Evolutionary conservation across 169 alveolate species (phyloP), one percentile per base, ranked within the genome.

Genomic region (Pseudocohnilembus persalinus): DNA sequence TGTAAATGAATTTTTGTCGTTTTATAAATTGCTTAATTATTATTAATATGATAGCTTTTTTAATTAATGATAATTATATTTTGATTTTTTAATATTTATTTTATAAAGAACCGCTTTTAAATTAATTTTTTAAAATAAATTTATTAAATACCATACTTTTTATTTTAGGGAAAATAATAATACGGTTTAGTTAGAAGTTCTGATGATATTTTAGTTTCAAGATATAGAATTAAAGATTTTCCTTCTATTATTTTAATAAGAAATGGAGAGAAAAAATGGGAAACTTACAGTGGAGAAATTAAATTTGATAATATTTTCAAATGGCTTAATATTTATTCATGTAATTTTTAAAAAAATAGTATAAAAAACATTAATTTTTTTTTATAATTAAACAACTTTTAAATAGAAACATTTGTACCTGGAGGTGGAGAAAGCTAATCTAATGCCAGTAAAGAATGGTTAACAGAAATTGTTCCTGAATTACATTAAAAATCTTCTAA

Each of bases 261-360:
- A 72, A 92, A 95, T 76, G 91, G 92, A 65, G 95, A 94, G 75
- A 92, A 93, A 72, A 96, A 93, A 75, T 94, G 96, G 11, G 93
- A 91, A 85, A 90, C 92, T 27, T 98, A 95, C 92, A 95, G 91
- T 30, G 99, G 99, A 33, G 98, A 96, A 65, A 90, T 95, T 77
- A 94, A 95, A 73, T 98, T 78, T 76, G 31, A 90, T 74, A 92
- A 90, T 33, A 91, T 98, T 90, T 97, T 96, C 83, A 99, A 98
- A 82, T 98, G 98, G 97, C 96, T 98, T 25, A 98, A 98, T 87
- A 96, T 98, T 28, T 96, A 96, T 89, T 92, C 99, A 28, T 78
- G 82, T 76, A 76, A 76, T 15, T 0, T 0, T 0, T 6, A 11
- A 31, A 15, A n/a, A 73, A 15, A n/a, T 68, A 81, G 4, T 4